Evolutionary conservation across 352 stramenopile species (phyloP).

Genomic region (Pythium diclinum): DNA sequence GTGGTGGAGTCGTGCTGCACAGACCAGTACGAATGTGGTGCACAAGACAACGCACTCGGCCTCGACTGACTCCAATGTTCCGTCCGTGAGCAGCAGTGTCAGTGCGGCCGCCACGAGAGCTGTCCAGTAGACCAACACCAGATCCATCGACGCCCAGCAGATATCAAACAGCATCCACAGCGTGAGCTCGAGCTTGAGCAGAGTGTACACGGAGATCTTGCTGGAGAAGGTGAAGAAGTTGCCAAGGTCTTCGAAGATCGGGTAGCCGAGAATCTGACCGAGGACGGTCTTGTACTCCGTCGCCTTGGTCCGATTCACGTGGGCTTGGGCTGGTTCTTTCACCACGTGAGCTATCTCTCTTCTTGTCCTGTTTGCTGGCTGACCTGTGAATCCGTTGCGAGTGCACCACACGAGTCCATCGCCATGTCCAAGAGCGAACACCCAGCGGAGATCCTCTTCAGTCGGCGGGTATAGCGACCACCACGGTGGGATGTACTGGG

Average conservation of each 20-base stretch:
- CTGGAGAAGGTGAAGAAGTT: not conserved
- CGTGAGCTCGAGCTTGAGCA: not conserved
- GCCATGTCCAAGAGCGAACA: slow-evolving; percentile 32
- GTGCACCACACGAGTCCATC: slow-evolving; percentile 25
- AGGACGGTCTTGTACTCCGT: slow-evolving; percentile 1
- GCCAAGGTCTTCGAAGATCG: not conserved
- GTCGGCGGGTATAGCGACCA: slow-evolving; percentile 43
- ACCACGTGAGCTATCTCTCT: no score
- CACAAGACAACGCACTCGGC: not conserved
- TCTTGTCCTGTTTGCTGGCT: no score
- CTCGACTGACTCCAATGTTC: not conserved
- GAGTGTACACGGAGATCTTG: not conserved
- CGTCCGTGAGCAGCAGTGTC: not conserved
- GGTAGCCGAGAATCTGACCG: slow-evolving; percentile 7
- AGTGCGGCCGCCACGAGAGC: not conserved
- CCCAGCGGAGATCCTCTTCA: slow-evolving; percentile 31
- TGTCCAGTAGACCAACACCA: not conserved
- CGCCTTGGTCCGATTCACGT: no score
- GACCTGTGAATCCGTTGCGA: slow-evolving; percentile 8
- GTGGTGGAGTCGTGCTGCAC: not conserved
- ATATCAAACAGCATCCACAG: not conserved
- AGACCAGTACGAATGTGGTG: not conserved
- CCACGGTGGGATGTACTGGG: slow-evolving; percentile 40
- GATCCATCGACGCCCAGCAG: no score
- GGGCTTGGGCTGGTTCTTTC: no score